Evolutionary conservation across 2,329 filamentous ascomycete genomes (phyloP).

Genomic region (Penicillium sp.): DNA sequence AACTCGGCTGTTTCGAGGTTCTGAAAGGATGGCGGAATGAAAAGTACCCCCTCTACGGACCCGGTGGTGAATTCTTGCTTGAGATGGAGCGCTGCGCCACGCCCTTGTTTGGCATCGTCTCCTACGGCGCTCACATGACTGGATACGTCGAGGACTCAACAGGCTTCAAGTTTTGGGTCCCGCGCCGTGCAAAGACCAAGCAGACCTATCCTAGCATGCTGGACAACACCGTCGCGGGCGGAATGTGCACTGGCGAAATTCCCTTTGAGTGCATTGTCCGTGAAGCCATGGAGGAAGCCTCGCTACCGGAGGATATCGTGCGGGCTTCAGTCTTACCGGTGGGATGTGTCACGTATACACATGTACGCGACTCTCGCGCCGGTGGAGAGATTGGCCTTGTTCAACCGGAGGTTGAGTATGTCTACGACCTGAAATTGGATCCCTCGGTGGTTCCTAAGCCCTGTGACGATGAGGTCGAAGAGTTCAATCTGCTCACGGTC

Average conservation of each 20-base stretch:
- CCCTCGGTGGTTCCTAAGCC: constrained; percentile 19
- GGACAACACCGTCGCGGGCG: constrained; percentile 89
- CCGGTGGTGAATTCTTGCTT: constrained; percentile 54
- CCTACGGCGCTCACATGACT: constrained; percentile 77
- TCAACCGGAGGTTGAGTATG: constrained; percentile 28
- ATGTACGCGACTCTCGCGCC: constrained; percentile 63
- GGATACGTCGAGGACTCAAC: constrained; percentile 56
- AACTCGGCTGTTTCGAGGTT: constrained; percentile 65
- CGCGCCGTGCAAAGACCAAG: constrained; percentile 68
- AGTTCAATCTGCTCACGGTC: constrained; percentile 24
- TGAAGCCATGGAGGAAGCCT: constrained; percentile 86
- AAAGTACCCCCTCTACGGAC: constrained; percentile 69
- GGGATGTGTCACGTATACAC: constrained; percentile 77
- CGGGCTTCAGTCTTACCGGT: constrained; percentile 52
- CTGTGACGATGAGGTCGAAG: constrained; percentile 26
- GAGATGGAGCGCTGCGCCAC: constrained; percentile 71
- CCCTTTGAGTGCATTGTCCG: constrained; percentile 77
- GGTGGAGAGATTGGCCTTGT: constrained; percentile 17
- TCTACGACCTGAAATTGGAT: constrained; percentile 29
- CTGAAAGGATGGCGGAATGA: constrained; percentile 76
- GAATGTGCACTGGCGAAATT: constrained; percentile 72
- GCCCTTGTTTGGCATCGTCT: constrained; percentile 67
- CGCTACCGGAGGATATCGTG: constrained; percentile 64
- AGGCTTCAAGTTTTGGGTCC: constrained; percentile 76
- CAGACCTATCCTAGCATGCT: constrained; percentile 86